These are phyloP conservation scores for Passiflora organensis DNA, from an alignment of 345 rosid genomes.

Conservation along the genomic window DNA sequence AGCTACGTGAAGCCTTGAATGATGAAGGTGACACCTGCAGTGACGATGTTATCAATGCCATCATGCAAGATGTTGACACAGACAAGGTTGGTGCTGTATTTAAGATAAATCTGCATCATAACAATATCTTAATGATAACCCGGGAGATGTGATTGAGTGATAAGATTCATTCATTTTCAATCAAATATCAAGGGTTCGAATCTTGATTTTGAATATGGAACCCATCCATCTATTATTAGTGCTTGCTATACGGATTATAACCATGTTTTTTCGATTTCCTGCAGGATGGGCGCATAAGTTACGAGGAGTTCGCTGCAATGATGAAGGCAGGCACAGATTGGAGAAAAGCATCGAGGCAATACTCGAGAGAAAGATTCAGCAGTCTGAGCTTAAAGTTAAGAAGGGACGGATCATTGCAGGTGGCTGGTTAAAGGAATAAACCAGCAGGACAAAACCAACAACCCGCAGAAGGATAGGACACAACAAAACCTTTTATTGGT, in stretches of 20 bases:
- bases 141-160: too few relatives aligned
- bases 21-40: constrained; percentile 58
- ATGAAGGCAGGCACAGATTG: constrained; percentile 96
- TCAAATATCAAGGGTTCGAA: too few relatives aligned
- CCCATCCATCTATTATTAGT: too few relatives aligned
- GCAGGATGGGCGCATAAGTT: constrained; percentile 87
- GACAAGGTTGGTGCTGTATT: constrained; percentile 62
- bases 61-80: constrained; percentile 93
- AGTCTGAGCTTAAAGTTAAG: constrained; percentile 72
- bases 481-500: too few relatives aligned
- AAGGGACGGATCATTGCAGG: constrained; percentile 68
- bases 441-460: neutral
- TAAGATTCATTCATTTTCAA: too few relatives aligned
- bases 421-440: constrained; percentile 6
- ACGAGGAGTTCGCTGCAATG: constrained; percentile 78
- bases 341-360: constrained; percentile 87
- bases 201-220: too few relatives aligned
- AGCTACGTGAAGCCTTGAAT: constrained; percentile 62
- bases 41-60: constrained; percentile 70
- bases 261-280: too few relatives aligned
- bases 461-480: too few relatives aligned
- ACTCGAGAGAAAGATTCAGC: constrained; percentile 82
- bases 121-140: too few relatives aligned
- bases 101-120: too few relatives aligned
- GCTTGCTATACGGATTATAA: too few relatives aligned